Evolutionary conservation across 352 stramenopile genomes (phyloP).

Genomic region (Vaucheria bursata): DNA sequence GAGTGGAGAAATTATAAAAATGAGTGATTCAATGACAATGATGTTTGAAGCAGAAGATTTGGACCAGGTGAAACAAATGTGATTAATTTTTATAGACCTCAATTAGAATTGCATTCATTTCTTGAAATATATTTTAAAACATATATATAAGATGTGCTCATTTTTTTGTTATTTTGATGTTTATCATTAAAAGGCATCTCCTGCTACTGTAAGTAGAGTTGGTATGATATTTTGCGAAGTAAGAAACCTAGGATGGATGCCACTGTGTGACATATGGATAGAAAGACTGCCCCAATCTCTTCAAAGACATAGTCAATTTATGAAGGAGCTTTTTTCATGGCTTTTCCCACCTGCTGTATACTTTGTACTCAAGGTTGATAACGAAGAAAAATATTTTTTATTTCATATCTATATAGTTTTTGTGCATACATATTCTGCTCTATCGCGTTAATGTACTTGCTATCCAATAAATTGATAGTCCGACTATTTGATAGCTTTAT

Average conservation of each 20-base stretch:
- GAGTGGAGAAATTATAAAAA: slow-evolving; percentile 85
- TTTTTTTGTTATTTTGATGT: too few species aligned
- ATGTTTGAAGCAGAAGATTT: slow-evolving; percentile 90
- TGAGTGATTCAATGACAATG: slow-evolving; percentile 86
- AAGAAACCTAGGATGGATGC: slow-evolving; percentile 74
- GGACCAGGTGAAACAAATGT: slow-evolving; percentile 52
- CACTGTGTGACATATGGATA: slow-evolving; percentile 76
- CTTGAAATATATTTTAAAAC: too few species aligned
- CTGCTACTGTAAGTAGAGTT: slow-evolving; percentile 78
- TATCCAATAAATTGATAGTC: too few species aligned
- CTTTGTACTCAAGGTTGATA: slow-evolving; percentile 73
- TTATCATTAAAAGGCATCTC: too few species aligned
- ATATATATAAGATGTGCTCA: too few species aligned
- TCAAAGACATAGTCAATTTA: slow-evolving; percentile 43
- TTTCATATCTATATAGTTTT: too few species aligned
- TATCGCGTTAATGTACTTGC: too few species aligned
- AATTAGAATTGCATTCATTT: too few species aligned
- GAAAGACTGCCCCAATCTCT: slow-evolving; percentile 57
- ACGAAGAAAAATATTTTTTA: too few species aligned
- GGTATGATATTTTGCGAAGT: slow-evolving; percentile 90
- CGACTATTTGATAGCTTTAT: too few species aligned
- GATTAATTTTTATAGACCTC: background rate
- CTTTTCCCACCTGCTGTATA: slow-evolving; percentile 76
- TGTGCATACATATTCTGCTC: too few species aligned
- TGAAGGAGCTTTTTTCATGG: slow-evolving; percentile 69